Evolutionary conservation across 129 eudicot species (phyloP).

Genomic region (Flaveria linearis): DNA sequence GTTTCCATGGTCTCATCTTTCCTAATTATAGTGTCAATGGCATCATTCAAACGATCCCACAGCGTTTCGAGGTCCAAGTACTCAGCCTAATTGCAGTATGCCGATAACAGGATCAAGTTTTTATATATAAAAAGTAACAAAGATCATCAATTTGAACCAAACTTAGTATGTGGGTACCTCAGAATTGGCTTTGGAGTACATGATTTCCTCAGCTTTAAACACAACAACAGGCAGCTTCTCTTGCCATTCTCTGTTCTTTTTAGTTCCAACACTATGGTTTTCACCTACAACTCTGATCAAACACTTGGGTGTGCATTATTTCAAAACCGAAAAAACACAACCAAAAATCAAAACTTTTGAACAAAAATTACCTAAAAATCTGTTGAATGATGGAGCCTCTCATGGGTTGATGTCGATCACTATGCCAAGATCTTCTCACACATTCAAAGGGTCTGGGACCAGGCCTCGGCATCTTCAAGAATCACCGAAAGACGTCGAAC

Average conservation of each 20-base stretch:
- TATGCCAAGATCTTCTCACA: slow-evolving; percentile 87
- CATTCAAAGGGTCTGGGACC: slow-evolving; percentile 93
- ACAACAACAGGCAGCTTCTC: slow-evolving; percentile 87
- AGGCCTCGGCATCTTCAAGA: slow-evolving; percentile 76
- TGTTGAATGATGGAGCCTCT: slow-evolving; percentile 80
- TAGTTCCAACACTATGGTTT: slow-evolving; percentile 53
- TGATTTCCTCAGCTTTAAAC: slow-evolving; percentile 84
- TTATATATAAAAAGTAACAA: not conserved
- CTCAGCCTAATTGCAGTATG: slow-evolving; percentile 51
- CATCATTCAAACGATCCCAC: slow-evolving; percentile 88
- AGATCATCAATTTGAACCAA: not conserved
- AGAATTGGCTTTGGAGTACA: slow-evolving; percentile 96
- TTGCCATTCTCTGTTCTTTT: slow-evolving; percentile 89
- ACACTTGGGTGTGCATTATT: slow-evolving; percentile 46
- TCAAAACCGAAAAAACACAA: not conserved
- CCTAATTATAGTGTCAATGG: slow-evolving; percentile 74
- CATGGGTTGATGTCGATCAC: slow-evolving; percentile 80
- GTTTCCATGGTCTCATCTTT: slow-evolving; percentile 80
- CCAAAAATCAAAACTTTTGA: not conserved
- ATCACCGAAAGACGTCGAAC: not conserved
- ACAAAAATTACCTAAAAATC: slow-evolving; percentile 58
- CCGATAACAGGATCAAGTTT: not conserved
- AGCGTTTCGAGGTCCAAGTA: slow-evolving; percentile 67
- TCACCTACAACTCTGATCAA: slow-evolving; percentile 66
- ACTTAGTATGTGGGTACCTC: slow-evolving; percentile 45